Conservation (phyloP, 768 basidiomycete genomes). For the Tulasnella sp. region DNA sequence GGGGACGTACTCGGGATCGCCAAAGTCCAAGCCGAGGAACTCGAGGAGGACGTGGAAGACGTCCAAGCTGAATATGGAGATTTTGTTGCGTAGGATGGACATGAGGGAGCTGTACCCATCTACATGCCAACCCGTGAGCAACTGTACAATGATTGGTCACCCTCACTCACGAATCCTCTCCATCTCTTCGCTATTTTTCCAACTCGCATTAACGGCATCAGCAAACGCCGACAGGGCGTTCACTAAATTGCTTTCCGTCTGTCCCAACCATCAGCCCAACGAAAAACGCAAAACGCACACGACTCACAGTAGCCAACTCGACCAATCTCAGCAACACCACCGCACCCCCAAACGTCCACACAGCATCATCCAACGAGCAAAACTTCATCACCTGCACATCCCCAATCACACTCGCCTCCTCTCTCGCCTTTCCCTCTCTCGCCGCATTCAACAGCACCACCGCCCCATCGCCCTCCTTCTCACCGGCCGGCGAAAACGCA, state of each 20-base stretch:
- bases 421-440: neutral
- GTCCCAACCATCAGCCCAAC: neutral
- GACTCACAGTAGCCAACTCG: constrained; percentile 57
- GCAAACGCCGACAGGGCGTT: constrained; percentile 57
- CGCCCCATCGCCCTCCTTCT: neutral
- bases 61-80: constrained; percentile 61
- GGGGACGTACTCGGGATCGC: constrained; percentile 55
- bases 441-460: neutral
- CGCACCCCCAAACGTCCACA: constrained; percentile 78
- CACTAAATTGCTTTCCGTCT: constrained; percentile 70
- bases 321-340: constrained; percentile 60
- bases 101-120: constrained; percentile 83
- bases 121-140: constrained; percentile 24
- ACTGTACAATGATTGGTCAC: neutral
- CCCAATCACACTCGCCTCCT: constrained; percentile 27
- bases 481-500: constrained; percentile 17
- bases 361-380: constrained; percentile 52
- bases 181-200: constrained; percentile 94
- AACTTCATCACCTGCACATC: constrained; percentile 50
- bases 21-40: constrained; percentile 76
- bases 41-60: constrained; percentile 74
- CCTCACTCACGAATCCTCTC: constrained; percentile 59
- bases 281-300: neutral
- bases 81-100: constrained; percentile 58
- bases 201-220: constrained; percentile 69